Percentiles rank a stretch among this genome's conserved stretches.
phyloP scores from a whole-genome alignment of 2,329 filamentous ascomycete genomes.

The Bipolaris oryzae region DNA sequence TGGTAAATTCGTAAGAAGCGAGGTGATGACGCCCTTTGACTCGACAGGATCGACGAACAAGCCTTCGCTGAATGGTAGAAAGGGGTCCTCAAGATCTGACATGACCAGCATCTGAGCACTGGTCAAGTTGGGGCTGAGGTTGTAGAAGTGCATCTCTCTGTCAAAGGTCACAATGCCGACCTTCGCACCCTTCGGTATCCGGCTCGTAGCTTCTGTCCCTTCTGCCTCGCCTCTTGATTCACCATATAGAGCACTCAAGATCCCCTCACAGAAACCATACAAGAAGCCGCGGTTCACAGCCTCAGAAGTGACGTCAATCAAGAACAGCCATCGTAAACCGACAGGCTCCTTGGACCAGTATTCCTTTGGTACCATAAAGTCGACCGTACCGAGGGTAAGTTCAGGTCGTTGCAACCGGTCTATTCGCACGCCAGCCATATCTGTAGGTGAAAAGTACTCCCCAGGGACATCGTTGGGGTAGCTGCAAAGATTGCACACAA shows the following conservation, averaged over 20 bases:
- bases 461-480: conserved; percentile 92
- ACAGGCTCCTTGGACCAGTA: conserved; percentile 97
- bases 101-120: conserved; percentile 98
- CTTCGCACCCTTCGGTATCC: conserved; percentile 78
- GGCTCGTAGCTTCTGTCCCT: conserved; percentile 58
- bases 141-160: conserved; percentile 98
- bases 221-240: conserved; percentile 55
- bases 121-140: conserved; percentile 78
- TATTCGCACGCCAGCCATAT: conserved; percentile 82
- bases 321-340: conserved; percentile 83
- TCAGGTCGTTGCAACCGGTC: conserved; percentile 90
- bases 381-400: conserved; percentile 87
- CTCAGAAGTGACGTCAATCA: conserved; percentile 93
- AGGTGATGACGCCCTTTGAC: conserved; percentile 83
- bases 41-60: conserved; percentile 94
- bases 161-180: conserved; percentile 96
- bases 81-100: conserved; percentile 96
- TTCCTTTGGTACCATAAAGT: conserved; percentile 96
- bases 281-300: conserved; percentile 89
- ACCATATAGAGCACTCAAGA: conserved; percentile 83
- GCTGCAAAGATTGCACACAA: conserved; percentile 97
- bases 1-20: conserved; percentile 83
- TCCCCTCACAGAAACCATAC: conserved; percentile 87
- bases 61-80: conserved; percentile 87
- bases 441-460: conserved; percentile 93